Base-by-base conservation (phyloP, 305 asterid genomes). In the Fraxinus floribunda region DNA sequence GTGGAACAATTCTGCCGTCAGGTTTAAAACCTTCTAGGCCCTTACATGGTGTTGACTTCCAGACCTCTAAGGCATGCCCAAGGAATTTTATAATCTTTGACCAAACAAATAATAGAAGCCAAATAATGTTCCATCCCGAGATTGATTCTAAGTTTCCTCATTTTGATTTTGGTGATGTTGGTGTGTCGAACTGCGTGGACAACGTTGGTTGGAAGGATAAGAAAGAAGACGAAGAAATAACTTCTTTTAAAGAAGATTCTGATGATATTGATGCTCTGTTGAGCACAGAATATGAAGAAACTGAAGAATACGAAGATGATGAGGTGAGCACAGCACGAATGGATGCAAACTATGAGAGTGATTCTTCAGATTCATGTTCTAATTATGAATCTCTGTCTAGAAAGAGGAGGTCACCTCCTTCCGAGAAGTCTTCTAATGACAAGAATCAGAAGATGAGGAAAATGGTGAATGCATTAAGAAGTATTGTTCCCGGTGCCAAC, bases 291-390 rank as follows among this genome's bases (percentile, higher is more conserved):
- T 83, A 84, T 29, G 95, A 86, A 79, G 91, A 92, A 66, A 77
- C 77, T 76, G 79, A 39, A 11, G 24, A n/a, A 16, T 32, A 78
- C 5, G 91, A 88, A n/a, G 96, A 92, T 9, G 97, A 93, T 75
- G 90, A 77, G 86, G 88, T 91, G 83, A 93, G 97, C 89, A 93
- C 97, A 7, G 97, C 97, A 13, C 88, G 97, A 30, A 90, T 92
- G 0, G 84, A 83, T 76, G 89, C 88, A 60, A 71, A 66, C 71
- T 86, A 82, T 32, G 90, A 86, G 16, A 88, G 90, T 82, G 84
- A 90, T 62, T 91, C 97, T 6, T 90, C 96, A 0, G 98, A 91
- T 80, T 90, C 97, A 1, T 91, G 91, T 87, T 91, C 95, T n/a
- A 91, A 90, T 83, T 94, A 87, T 24, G 84, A 80, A 80, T 77